Evolutionary conservation across 1,284 basidiomycete species (phyloP), one percentile per base, ranked within the genome.

Genomic region (Irpex sp.): DNA sequence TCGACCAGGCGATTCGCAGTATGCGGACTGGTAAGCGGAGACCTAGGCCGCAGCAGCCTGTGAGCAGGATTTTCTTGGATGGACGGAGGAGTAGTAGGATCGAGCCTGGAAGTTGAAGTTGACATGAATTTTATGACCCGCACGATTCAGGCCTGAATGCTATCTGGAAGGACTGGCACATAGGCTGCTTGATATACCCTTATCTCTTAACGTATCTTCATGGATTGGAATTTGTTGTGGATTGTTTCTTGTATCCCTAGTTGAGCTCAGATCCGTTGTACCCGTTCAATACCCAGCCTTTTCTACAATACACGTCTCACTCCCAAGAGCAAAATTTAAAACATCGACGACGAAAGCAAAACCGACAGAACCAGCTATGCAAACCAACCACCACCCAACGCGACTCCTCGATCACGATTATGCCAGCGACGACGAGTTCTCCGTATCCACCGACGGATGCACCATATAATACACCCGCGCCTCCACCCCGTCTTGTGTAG

Each of bases 21-120:
- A 85, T 96, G 78, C 86, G 88, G 40, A 83, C 86, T 36, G 90
- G 88, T 13, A 84, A 84, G 64, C 78, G 86, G 62, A 79, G 87
- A 68, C 77, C 79, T 59, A 79, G 87, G 21, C 72, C 77, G 9
- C 78, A 84, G 37, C 74, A 79, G 37, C 79, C 83, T 3, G 72
- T 84, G 55, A 92, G 86, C 78, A 92, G 90, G 80, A 91, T 96
- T 38, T 94, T 95, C 70, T 69, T 93, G 54, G 92, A 94, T 69
- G 89, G 89, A 13, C 78, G 79, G 37, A 72, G 82, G 59, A 73
- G 75, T 34, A 81, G 79, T 69, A 76, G 79, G 58, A 68, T 79
- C 17, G 51, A 52, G 34, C 77, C 73, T 65, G 74, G 75, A 26
- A 70, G 64, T 69, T 65, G 21, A 52, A 52, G n/a, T n/a, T n/a